Evolutionary conservation across 139 green algal genomes (phyloP), one percentile per base, ranked within the genome.

Genomic region (Picochlorum sp.): DNA sequence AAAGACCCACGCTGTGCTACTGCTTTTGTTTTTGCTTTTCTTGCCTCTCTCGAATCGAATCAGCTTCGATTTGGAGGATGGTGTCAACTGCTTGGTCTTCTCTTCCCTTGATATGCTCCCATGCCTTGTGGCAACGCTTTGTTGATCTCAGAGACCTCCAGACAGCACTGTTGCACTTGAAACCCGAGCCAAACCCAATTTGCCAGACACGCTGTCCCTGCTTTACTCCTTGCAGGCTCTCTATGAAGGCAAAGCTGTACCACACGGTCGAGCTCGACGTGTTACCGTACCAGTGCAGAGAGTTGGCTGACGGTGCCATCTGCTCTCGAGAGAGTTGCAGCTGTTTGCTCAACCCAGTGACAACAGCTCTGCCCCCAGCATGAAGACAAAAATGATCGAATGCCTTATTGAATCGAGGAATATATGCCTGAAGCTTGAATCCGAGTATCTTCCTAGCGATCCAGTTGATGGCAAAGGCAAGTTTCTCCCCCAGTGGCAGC

Each of bases 151-250:
- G 76, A 7, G 86, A 82, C 3, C 70, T 66, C 89, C 88, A 96
- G 28, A 97, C 90, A 9, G 86, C 88, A 61, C 77, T 89, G 84
- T 97, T 97, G 85, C 86, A 95, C 83, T 97, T 97, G 81, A 97
- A 96, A 58, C 90, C 90, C n/a, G 70, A 86, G 64, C 90, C 90
- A 75, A 96, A 97, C 52, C 74, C 89, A 49, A 97, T 81, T 83
- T 97, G 90, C 89, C 89, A 95, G 11, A 96, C 77, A 31, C 76
- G 51, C 49, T 95, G 87, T 21, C 85, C 86, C 11, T 68, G 69
- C 13, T 70, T 64, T 61, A 95, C 76, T 16, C 79, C 77, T 49
- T 80, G 70, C 28, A 67, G 57, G 41, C 60, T 68, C 74, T 96
- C 89, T 11, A 90, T 82, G 73, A 85, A 95, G 0, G 75, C 72